Evolutionary conservation across 352 stramenopile genomes (phyloP), one percentile per base, ranked within the genome.

Genomic region (Globisporangium nodosum): DNA sequence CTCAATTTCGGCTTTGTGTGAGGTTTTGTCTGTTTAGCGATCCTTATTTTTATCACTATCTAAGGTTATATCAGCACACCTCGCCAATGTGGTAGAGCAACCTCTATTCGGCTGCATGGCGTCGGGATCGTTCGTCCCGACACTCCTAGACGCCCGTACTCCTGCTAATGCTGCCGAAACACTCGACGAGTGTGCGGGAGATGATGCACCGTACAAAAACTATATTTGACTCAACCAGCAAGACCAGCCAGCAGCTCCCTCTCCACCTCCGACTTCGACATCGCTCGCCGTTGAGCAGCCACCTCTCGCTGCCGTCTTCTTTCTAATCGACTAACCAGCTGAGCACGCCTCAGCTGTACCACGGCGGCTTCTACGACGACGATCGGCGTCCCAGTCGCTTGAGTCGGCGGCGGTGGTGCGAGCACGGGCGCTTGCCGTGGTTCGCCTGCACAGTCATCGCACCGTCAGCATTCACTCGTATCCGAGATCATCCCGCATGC

Each of bases 401-500:
- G 60, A 75, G 66, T 8, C 76, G 57, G 52, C 73, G 69, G 7
- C 73, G 71, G 58, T 80, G 53, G 51, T 83, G 71, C 3, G 76
- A 85, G 63, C 76, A 85, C 27, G 74, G 67, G 16, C 74, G 66
- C 55, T 86, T 86, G 50, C 73, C 67, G 54, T 80, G 74, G 43
- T 78, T 84, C 13, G 67, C 65, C 75, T 85, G n/a, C 31, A 27
- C 37, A 43, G 16, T 0, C n/a, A 39, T 15, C 33, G 15, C 4
- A 37, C 7, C 8, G 6, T 49, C 13, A 55, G 8, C 54, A 62
- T 27, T 31, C 45, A 8, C n/a, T 58, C n/a, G 31, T 18, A 39
- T 11, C 0, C 12, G 54, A 5, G 1, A 18, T 27, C 24, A 27
- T 27, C 24, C 24, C 24, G 24, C 24, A 27, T 27, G 24, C 24